Evolutionary conservation across 345 rosid species (phyloP).

Genomic region (Lepidium aucheri): DNA sequence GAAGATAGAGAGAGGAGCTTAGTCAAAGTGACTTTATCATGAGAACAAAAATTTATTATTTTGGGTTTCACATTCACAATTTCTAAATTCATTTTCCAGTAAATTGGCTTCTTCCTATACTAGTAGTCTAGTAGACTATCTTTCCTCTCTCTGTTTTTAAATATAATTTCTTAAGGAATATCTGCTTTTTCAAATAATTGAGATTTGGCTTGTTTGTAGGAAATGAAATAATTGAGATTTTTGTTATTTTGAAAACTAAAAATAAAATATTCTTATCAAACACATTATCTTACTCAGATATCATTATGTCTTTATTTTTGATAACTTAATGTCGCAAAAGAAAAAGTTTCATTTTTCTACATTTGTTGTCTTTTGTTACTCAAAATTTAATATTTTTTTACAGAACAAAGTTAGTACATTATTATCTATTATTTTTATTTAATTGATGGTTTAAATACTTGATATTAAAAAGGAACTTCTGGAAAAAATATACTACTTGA

Average conservation of each 20-base stretch:
- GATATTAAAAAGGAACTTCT: no score
- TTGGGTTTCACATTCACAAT: slow-evolving; percentile 4
- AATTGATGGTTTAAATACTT: neutral
- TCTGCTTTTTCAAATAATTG: slow-evolving; percentile 2
- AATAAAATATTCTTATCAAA: neutral
- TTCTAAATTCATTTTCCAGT: neutral
- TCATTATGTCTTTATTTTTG: neutral
- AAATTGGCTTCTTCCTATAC: neutral
- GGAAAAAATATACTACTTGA: no score
- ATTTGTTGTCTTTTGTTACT: neutral
- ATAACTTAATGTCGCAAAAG: no score
- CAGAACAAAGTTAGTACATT: no score
- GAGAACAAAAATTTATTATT: neutral
- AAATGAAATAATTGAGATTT: slow-evolving; percentile 5
- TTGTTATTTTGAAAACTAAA: neutral
- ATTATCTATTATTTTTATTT: neutral
- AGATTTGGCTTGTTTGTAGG: neutral
- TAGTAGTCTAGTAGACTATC: neutral
- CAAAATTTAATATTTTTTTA: neutral
- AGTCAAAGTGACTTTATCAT: slow-evolving; percentile 20
- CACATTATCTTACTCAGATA: neutral
- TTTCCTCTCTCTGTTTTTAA: neutral
- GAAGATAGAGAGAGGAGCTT: neutral
- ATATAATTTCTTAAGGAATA: neutral
- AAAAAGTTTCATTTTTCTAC: no score